Base-by-base conservation (phyloP, 352 stramenopile genomes). In the Pythium volutum region DNA sequence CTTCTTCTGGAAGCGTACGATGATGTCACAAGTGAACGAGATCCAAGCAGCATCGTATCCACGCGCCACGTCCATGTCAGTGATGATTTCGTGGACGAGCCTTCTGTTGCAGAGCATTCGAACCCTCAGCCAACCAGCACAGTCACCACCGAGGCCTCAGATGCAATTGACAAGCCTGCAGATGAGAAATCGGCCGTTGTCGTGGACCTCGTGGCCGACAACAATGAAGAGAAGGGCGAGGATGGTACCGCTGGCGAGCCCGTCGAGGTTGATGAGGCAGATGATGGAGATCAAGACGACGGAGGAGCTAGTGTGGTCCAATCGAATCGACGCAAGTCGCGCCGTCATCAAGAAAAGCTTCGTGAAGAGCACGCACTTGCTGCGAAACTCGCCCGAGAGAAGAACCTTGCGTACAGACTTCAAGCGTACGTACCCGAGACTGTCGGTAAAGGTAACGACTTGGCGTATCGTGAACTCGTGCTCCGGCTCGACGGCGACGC, bases 321-420 rank as follows among this genome's bases (percentile, higher is more conserved):
- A 41, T 68, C 76, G 0, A 61, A 63, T 36, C 67, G 82, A 31
- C 71, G 82, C 43, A 89, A 89, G 51, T 89, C 82, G 2, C 76
- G 79, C 7, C 77, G 82, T 18, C 70, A 91, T 33, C 75, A 89
- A 61, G 75, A 90, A 53, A 71, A 77, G 48, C 52, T 89, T 36
- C 76, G 80, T 23, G 78, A 90, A 63, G 82, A 91, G 33, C 79
- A 90, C 55, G 80, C 76, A 39, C 73, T 79, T 3, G 82, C 82
- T 26, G 69, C 82, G 3, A 91, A 88, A 50, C 63, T 69, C 48
- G 79, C 78, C 4, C 65, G 70, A 9, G 80, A 90, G 52, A 84
- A 88, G 36, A 71, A 90, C 47, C 55, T 91, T 41, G 67, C 63
- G 23, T 90, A 85, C 25, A 72, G 71, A 0, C 61, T 90, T 4